These are phyloP conservation scores for Phoma sp. DNA, from an alignment of 2,329 filamentous ascomycete species.

Conservation along the genomic window DNA sequence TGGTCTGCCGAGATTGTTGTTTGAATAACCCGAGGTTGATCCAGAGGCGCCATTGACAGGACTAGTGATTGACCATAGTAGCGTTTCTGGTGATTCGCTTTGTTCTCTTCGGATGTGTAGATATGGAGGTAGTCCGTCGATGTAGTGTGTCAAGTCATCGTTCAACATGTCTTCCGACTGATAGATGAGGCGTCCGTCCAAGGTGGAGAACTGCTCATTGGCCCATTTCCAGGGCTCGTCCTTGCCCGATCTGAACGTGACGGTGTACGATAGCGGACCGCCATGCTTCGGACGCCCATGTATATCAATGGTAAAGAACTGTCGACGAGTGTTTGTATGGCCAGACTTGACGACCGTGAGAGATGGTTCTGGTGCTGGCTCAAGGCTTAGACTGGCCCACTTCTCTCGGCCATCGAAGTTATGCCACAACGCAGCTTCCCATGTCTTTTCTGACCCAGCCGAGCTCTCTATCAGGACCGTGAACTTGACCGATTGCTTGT, in stretches of 20 bases:
- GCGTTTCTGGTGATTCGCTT: slow-evolving; percentile 72
- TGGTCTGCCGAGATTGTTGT: slow-evolving; percentile 67
- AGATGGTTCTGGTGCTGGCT: slow-evolving; percentile 42
- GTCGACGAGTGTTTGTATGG: slow-evolving; percentile 31
- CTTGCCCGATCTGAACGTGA: slow-evolving; percentile 67
- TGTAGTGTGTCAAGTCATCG: slow-evolving; percentile 60
- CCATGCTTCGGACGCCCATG: slow-evolving; percentile 52
- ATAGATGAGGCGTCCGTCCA: slow-evolving; percentile 69
- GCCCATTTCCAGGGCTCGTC: slow-evolving; percentile 72
- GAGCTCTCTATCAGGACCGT: slow-evolving; percentile 74
- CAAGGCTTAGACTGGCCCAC: slow-evolving; percentile 66
- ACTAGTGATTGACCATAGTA: slow-evolving; percentile 72
- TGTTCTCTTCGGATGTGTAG: slow-evolving; percentile 60
- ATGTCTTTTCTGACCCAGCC: slow-evolving; percentile 60
- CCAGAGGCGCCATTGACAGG: slow-evolving; percentile 63
- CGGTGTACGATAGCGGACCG: slow-evolving; percentile 67
- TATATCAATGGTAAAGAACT: slow-evolving; percentile 64
- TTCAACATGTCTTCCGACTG: slow-evolving; percentile 46
- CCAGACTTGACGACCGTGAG: slow-evolving; percentile 34
- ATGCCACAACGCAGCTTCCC: slow-evolving; percentile 80
- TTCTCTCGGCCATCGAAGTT: slow-evolving; percentile 62
- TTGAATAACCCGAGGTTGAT: slow-evolving; percentile 63
- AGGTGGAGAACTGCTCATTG: slow-evolving; percentile 66
- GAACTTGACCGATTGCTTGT: slow-evolving; percentile 58
- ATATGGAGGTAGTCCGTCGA: slow-evolving; percentile 63